These are phyloP conservation scores for Gentiana straminea DNA, from an alignment of 257 asterid genomes.

Conservation along the genomic window DNA sequence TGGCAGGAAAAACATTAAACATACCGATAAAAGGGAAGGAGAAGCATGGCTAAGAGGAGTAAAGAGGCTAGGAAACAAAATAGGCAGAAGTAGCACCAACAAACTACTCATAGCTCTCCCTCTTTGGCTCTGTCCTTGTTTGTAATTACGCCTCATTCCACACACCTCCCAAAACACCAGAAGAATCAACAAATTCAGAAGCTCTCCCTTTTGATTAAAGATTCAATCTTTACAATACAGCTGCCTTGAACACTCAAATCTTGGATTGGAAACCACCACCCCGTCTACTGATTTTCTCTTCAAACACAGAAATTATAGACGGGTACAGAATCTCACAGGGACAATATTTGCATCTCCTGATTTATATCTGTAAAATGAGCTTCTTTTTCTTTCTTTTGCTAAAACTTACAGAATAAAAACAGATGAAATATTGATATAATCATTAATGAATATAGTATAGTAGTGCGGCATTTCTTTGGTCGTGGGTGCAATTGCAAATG, in stretches of 20 bases:
- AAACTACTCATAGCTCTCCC: conserved; percentile 71
- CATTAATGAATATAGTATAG: no score
- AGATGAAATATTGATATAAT: no score
- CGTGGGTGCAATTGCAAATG: no score
- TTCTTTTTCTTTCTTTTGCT: no score
- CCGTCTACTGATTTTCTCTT: conserved; percentile 6
- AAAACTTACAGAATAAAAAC: no score
- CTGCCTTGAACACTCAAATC: not conserved
- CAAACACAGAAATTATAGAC: conserved; percentile 23
- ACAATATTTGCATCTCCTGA: conserved; percentile 10
- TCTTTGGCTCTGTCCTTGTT: conserved; percentile 29
- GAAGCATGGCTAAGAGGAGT: conserved; percentile 60
- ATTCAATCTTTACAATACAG: not conserved
- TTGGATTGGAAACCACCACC: not conserved
- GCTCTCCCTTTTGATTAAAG: conserved; percentile 8
- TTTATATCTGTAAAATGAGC: not conserved
- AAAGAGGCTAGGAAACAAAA: conserved; percentile 39
- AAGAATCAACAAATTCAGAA: not conserved
- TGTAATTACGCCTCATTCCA: conserved; percentile 29
- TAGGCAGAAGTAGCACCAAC: conserved; percentile 56
- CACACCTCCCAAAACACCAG: not conserved
- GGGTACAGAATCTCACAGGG: conserved; percentile 69
- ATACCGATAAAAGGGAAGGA: conserved; percentile 60
- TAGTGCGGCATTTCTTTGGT: no score
- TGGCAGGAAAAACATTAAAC: conserved; percentile 1